phyloP scores from a whole-genome alignment of 164 flowering plant species.

The Tetracentron sinense region DNA sequence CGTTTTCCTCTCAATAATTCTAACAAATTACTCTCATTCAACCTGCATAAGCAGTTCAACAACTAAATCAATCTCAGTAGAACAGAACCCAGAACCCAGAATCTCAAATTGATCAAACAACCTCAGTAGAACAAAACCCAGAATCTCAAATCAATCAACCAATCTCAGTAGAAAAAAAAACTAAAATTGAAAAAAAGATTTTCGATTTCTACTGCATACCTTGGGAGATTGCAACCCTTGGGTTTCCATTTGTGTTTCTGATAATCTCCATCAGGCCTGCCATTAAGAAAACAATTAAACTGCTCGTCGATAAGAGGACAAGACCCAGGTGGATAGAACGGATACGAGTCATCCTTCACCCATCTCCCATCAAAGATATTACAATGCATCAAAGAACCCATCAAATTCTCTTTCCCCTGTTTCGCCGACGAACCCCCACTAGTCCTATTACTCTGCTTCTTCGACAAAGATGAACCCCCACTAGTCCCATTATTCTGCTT shows the following conservation, averaged over 20 bases:
- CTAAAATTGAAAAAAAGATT: neutral
- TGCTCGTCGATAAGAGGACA: conserved; percentile 79
- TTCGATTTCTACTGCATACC: conserved; percentile 32
- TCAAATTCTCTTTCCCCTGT: conserved; percentile 22
- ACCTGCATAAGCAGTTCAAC: conserved; percentile 30
- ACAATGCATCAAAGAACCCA: conserved; percentile 49
- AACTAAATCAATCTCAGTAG: neutral
- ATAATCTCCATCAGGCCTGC: conserved; percentile 67
- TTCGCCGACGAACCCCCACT: conserved; percentile 12
- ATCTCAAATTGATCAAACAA: neutral
- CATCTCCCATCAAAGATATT: conserved; percentile 79
- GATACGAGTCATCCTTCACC: conserved; percentile 84
- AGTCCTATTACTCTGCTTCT: conserved; percentile 18
- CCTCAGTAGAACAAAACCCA: neutral
- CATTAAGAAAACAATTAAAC: conserved; percentile 72
- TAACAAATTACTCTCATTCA: conserved; percentile 63
- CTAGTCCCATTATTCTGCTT: conserved; percentile 28
- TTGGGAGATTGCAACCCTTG: conserved; percentile 68
- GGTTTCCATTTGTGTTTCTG: conserved; percentile 85
- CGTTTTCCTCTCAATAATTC: conserved; percentile 74
- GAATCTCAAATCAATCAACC: neutral
- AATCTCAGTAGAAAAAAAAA: neutral
- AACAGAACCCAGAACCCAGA: neutral
- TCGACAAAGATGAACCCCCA: conserved; percentile 22
- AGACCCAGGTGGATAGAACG: conserved; percentile 75